Percentiles rank a stretch among this genome's conserved stretches.
phyloP scores from a whole-genome alignment of 495 filamentous ascomycete species.

The Trichoderma asperelloides region DNA sequence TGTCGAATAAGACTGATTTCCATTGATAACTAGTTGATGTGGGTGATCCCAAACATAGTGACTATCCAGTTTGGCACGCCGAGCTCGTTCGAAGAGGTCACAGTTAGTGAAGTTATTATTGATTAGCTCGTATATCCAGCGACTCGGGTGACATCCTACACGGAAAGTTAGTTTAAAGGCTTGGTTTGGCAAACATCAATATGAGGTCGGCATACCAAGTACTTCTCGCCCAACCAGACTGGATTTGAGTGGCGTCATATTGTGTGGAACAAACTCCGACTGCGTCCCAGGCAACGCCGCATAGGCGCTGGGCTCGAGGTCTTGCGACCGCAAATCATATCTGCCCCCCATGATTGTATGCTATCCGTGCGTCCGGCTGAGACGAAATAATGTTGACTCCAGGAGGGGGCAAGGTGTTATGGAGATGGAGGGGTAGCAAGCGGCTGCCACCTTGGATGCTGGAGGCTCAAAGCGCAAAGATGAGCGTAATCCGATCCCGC shows the following conservation, averaged over 20 bases:
- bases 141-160: slow-evolving; percentile 10
- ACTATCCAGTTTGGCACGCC: background rate
- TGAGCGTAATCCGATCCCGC: background rate
- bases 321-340: slow-evolving; percentile 3
- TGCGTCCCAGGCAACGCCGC: background rate
- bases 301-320: background rate
- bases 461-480: background rate
- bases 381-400: background rate
- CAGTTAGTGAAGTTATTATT: slow-evolving; percentile 4
- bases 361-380: background rate
- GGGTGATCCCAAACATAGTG: slow-evolving; percentile 15
- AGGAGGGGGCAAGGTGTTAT: background rate
- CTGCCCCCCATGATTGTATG: background rate
- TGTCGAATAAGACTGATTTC: background rate
- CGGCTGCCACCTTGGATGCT: background rate
- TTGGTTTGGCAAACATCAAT: background rate
- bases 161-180: background rate
- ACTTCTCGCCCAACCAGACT: background rate
- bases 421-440: background rate
- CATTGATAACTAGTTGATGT: slow-evolving; percentile 11
- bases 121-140: slow-evolving; percentile 10
- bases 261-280: slow-evolving; percentile 1
- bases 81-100: background rate
- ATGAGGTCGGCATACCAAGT: background rate
- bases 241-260: background rate